These are phyloP conservation scores for Diaporthe velutina DNA, from an alignment of 2,329 filamentous ascomycete species.

Conservation along the genomic window DNA sequence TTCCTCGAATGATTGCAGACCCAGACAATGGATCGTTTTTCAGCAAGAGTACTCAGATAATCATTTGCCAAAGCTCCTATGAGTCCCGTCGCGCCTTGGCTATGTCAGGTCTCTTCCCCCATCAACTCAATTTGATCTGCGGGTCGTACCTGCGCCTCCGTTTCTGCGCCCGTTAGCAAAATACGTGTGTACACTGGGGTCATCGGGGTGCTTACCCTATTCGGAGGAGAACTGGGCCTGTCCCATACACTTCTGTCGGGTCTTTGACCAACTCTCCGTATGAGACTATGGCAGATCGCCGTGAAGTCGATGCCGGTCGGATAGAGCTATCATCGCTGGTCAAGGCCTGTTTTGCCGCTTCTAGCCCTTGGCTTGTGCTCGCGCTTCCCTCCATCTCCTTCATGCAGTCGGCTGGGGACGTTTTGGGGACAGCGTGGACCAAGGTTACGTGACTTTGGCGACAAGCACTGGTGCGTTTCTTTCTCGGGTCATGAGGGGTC, in stretches of 20 bases:
- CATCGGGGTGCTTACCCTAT: slow-evolving; percentile 8
- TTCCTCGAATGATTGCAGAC: slow-evolving; percentile 38
- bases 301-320: background rate
- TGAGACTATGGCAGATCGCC: slow-evolving; percentile 22
- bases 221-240: slow-evolving; percentile 27
- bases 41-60: slow-evolving; percentile 32
- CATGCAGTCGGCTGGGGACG: too few species aligned
- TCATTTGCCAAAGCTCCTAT: slow-evolving; percentile 34
- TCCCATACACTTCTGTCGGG: slow-evolving; percentile 9
- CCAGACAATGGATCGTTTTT: slow-evolving; percentile 33
- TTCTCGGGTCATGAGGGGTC: slow-evolving; percentile 4
- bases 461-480: background rate
- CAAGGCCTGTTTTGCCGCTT: background rate
- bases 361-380: too few species aligned
- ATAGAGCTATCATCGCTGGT: background rate
- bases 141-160: slow-evolving; percentile 25
- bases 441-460: background rate
- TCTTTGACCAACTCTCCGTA: slow-evolving; percentile 24
- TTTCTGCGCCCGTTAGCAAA: background rate
- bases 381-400: background rate
- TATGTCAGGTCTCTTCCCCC: background rate
- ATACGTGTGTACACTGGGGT: background rate
- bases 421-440: too few species aligned
- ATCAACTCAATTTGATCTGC: background rate
- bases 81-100: slow-evolving; percentile 31